A percentile compares a stretch with the other conserved stretches of the same genome.
These are phyloP conservation scores for Macrophomina pseudophaseolina DNA, from an alignment of 2,329 filamentous ascomycete species.

Conservation along the genomic window DNA sequence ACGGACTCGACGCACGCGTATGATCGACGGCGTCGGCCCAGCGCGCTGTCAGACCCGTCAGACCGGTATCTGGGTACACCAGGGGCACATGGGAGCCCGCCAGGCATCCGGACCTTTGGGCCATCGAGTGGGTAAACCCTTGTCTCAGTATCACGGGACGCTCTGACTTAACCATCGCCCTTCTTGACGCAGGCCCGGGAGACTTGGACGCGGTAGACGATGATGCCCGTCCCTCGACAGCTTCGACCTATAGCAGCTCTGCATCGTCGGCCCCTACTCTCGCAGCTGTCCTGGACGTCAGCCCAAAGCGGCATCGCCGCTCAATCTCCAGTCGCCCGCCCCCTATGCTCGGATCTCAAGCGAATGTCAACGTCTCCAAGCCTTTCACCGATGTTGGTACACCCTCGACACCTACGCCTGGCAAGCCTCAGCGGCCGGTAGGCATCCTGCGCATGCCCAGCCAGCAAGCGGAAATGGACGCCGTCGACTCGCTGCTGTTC, in stretches of 20 bases:
- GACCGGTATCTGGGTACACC: conserved; percentile 41
- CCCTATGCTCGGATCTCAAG: conserved; percentile 39
- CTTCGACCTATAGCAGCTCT: conserved; percentile 37
- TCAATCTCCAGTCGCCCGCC: conserved; percentile 41
- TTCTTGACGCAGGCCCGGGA: not conserved
- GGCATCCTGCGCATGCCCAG: conserved; percentile 70
- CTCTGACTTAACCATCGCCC: not conserved
- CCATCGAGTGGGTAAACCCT: conserved; percentile 9
- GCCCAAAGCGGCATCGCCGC: conserved; percentile 41
- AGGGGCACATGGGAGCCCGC: conserved; percentile 17
- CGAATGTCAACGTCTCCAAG: conserved; percentile 31
- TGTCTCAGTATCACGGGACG: not conserved
- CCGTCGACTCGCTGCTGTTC: conserved; percentile 78
- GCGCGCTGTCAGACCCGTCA: conserved; percentile 44
- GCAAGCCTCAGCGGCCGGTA: conserved; percentile 43
- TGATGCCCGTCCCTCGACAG: conserved; percentile 36
- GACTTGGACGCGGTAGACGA: conserved; percentile 34
- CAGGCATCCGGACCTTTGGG: conserved; percentile 10
- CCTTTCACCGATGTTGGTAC: conserved; percentile 29
- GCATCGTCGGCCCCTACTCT: conserved; percentile 33
- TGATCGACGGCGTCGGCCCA: conserved; percentile 37
- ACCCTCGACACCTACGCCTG: conserved; percentile 35
- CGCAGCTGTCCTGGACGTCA: conserved; percentile 42
- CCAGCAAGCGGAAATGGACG: conserved; percentile 77
- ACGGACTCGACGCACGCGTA: conserved; percentile 38